Base-by-base conservation (phyloP, 192 early-diverging fungal species). In the Dispira simplex region DNA sequence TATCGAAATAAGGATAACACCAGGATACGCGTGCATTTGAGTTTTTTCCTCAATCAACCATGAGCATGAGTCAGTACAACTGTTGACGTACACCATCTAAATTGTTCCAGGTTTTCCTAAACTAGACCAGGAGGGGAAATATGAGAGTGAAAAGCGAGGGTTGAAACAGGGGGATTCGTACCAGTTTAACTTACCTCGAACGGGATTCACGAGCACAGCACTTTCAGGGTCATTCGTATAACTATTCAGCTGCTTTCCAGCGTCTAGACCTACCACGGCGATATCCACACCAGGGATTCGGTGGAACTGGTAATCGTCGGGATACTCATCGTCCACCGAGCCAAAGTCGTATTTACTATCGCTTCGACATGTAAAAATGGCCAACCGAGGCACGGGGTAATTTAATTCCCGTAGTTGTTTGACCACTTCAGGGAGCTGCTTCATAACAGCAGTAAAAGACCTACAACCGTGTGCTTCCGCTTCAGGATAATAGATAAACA, bases 311-410 rank as follows among this genome's bases (percentile, higher is more conserved):
- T 58, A 58, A 58, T 58, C 26, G 44, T 58, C 56, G 8, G 27
- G 25, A 6, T 8, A 10, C 4, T 58, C 56, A 8, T 16, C 23
- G 20, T 58, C 56, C 11, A 39, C 28, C 4, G 27, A 58, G 10
- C 56, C 56, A 27, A 58, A 58, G 26, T 5, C 9, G 6, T 32
- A 14, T 14, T 11, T 26, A 27, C 14, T 11, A 32, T 13, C 12
- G 9, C 8, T 11, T 8, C 56, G 56, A 8, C 25, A 28, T 12
- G 11, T 28, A 27, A 58, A 58, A 27, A 58, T 58, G 56, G 56
- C 56, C 23, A 58, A 27, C 28, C 44, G 25, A 11, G 56, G 56
- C 10, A 8, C 23, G n/a, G 56, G 56, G 56, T 58, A 58, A 25
- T 23, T 23, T 23, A 55, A 55, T 25, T 9, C 12, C 11, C 11